These are phyloP conservation scores for Metschnikowia vanudenii DNA, from an alignment of 805 yeast genomes.

Conservation along the genomic window DNA sequence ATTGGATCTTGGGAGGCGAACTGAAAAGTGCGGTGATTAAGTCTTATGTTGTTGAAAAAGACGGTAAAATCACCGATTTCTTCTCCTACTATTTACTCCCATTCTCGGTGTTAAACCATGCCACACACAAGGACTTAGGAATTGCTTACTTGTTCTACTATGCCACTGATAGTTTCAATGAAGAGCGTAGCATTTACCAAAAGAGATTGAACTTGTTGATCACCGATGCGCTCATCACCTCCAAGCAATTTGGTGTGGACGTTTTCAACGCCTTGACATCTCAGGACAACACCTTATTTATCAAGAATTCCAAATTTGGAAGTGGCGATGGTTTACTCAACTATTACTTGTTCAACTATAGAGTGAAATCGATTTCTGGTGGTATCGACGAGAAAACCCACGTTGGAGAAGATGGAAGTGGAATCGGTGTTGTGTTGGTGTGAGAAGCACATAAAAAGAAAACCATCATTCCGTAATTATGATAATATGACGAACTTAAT, in stretches of 20 bases:
- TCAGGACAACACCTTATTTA: slow-evolving; percentile 83
- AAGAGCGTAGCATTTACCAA: slow-evolving; percentile 45
- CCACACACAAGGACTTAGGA: slow-evolving; percentile 63
- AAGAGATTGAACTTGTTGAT: slow-evolving; percentile 61
- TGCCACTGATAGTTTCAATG: slow-evolving; percentile 54
- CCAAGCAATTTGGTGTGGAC: slow-evolving; percentile 69
- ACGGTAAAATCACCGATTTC: slow-evolving; percentile 78
- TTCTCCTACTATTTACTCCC: slow-evolving; percentile 88
- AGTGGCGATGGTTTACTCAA: slow-evolving; percentile 91
- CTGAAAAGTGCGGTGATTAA: slow-evolving; percentile 56
- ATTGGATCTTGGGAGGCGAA: slow-evolving; percentile 70
- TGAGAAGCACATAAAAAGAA: slow-evolving; percentile 23
- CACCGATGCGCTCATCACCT: slow-evolving; percentile 71
- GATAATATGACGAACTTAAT: too few relatives aligned
- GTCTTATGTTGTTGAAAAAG: slow-evolving; percentile 71
- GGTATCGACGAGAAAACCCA: slow-evolving; percentile 65
- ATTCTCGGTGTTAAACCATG: slow-evolving; percentile 71
- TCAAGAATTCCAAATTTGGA: slow-evolving; percentile 83
- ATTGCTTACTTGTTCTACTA: slow-evolving; percentile 90
- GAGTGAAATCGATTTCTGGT: slow-evolving; percentile 74
- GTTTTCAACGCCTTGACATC: slow-evolving; percentile 91
- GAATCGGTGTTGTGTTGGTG: slow-evolving; percentile 87
- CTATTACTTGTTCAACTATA: slow-evolving; percentile 89
- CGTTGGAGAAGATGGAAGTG: slow-evolving; percentile 61
- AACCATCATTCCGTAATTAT: too few relatives aligned